Conservation (phyloP, 768 basidiomycete species). For the Tylopilus cervinicoccineus region DNA sequence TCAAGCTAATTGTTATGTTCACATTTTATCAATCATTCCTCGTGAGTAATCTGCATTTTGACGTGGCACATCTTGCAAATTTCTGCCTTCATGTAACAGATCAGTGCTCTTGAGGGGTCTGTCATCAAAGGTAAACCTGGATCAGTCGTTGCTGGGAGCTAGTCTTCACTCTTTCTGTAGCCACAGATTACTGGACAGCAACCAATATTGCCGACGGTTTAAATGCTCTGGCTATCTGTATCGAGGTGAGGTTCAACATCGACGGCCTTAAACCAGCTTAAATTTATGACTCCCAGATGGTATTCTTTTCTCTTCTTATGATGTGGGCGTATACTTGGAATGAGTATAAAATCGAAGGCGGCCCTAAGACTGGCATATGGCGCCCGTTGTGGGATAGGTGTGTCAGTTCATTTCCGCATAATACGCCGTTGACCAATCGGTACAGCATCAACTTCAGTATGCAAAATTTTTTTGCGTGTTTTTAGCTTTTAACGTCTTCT, state of each 20-base stretch:
- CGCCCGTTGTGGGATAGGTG: slow-evolving; percentile 66
- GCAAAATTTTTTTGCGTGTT: slow-evolving; percentile 10
- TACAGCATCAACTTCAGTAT: slow-evolving; percentile 44
- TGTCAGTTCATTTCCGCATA: slow-evolving; percentile 6
- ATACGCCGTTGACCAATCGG: slow-evolving; percentile 3
- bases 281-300: slow-evolving; percentile 52
- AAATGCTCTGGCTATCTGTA: slow-evolving; percentile 74
- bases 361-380: slow-evolving; percentile 53
- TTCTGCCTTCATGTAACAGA: slow-evolving; percentile 37
- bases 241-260: slow-evolving; percentile 54
- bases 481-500: slow-evolving; percentile 7
- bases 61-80: background rate
- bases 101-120: slow-evolving; percentile 57
- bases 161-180: slow-evolving; percentile 27
- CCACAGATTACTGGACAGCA: slow-evolving; percentile 76
- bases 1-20: slow-evolving; percentile 85
- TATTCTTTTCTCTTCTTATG: slow-evolving; percentile 74
- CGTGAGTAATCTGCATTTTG: slow-evolving; percentile 36
- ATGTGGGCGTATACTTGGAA: slow-evolving; percentile 75
- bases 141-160: background rate
- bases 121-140: slow-evolving; percentile 57
- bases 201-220: slow-evolving; percentile 84
- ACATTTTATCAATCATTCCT: slow-evolving; percentile 86
- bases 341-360: slow-evolving; percentile 57
- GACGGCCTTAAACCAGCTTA: slow-evolving; percentile 3